Percentiles rank a stretch among this genome's conserved stretches.
Evolutionary conservation across 176 grass and related monocot genomes (phyloP).

Genomic region (Tillandsia leiboldiana): DNA sequence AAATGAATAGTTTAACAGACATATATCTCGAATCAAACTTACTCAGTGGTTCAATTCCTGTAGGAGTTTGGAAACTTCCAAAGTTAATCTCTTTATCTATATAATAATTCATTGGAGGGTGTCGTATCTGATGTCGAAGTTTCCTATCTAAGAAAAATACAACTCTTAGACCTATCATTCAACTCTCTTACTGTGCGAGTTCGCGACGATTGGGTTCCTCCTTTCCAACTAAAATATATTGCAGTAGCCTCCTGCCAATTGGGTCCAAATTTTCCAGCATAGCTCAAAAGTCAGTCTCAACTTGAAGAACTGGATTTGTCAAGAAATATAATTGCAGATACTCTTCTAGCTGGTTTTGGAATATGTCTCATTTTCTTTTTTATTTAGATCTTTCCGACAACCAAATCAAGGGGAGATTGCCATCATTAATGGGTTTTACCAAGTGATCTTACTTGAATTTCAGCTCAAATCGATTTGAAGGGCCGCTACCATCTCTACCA

Average conservation of each 20-base stretch:
- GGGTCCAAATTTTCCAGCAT: conserved; percentile 24
- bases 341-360: conserved; percentile 26
- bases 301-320: not conserved
- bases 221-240: not conserved
- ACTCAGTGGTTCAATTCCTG: not conserved
- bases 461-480: conserved; percentile 1
- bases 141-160: not conserved
- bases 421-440: not conserved
- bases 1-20: not conserved
- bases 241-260: not conserved
- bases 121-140: not conserved
- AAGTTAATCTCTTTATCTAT: not conserved
- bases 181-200: not conserved
- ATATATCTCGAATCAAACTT: not conserved
- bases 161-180: not conserved
- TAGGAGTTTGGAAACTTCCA: not conserved
- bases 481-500: not conserved
- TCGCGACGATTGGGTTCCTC: not conserved
- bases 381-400: conserved; percentile 15
- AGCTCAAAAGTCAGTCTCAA: conserved; percentile 11
- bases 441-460: not conserved
- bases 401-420: not conserved
- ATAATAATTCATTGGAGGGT: not conserved
- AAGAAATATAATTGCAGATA: conserved; percentile 1
- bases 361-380: not conserved